Evolutionary conservation across 371 early-diverging fungal genomes (phyloP).

Genomic region (Haplosporangium sp.): DNA sequence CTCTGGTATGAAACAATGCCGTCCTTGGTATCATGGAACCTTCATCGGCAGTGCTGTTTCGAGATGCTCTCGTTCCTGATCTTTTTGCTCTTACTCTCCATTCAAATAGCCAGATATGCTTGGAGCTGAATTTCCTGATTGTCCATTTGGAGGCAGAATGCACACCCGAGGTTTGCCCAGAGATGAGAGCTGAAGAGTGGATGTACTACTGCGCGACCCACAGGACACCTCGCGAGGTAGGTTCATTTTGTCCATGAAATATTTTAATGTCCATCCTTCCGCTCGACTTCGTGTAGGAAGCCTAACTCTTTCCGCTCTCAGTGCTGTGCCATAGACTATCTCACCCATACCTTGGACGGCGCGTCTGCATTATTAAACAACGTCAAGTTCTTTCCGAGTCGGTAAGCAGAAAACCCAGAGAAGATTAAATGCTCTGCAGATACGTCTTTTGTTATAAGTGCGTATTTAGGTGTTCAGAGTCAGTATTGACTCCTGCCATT

Average conservation of each 20-base stretch:
- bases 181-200: constrained; percentile 95
- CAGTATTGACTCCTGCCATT: too few relatives aligned
- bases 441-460: too few relatives aligned
- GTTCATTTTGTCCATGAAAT: constrained; percentile 1
- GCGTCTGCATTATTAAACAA: constrained; percentile 85
- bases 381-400: constrained; percentile 81
- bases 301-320: constrained; percentile 33
- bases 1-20: constrained; percentile 62
- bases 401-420: constrained; percentile 50
- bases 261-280: background rate
- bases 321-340: constrained; percentile 95
- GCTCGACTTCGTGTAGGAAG: background rate
- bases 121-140: constrained; percentile 84
- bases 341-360: constrained; percentile 92
- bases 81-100: too few relatives aligned
- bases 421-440: too few relatives aligned
- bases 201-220: constrained; percentile 95
- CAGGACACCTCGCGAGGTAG: constrained; percentile 80
- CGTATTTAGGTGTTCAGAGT: too few relatives aligned
- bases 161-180: constrained; percentile 82
- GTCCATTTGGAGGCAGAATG: constrained; percentile 84
- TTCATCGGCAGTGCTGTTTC: background rate
- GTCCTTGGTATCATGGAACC: background rate
- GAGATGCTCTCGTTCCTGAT: background rate
- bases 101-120: constrained; percentile 73